Conservation (phyloP, 75 land plant genomes). For the Larix kaempferi region DNA sequence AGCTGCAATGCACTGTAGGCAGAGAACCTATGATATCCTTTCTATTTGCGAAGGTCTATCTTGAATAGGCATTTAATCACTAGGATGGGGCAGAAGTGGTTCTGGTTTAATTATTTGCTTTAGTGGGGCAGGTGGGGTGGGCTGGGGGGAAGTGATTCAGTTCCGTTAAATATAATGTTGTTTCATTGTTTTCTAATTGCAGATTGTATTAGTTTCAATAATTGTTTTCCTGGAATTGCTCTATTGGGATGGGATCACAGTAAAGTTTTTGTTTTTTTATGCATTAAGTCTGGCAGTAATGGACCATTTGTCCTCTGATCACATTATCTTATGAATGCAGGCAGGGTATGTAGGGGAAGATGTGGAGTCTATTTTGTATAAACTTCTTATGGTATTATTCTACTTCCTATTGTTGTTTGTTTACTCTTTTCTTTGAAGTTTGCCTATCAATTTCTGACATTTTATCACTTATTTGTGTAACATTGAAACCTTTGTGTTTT, state of each 20-base stretch:
- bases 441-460: not conserved
- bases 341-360: constrained; percentile 86
- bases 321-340: constrained; percentile 24
- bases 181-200: not conserved
- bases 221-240: no score
- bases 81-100: not conserved
- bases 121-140: not conserved
- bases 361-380: constrained; percentile 76
- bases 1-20: constrained; percentile 1
- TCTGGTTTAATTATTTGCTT: not conserved
- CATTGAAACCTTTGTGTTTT: not conserved
- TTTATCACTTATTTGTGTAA: not conserved
- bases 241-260: not conserved
- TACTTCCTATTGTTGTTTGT: not conserved
- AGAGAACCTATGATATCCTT: not conserved
- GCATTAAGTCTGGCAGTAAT: not conserved
- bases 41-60: not conserved
- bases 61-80: not conserved
- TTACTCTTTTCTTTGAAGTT: not conserved
- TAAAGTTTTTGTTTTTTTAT: not conserved
- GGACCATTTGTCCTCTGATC: not conserved
- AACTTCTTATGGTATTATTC: constrained; percentile 59
- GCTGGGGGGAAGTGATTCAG: no score
- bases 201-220: not conserved
- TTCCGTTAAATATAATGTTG: no score